Conservation (phyloP, 768 basidiomycete species). For the Termitomyces sp. region DNA sequence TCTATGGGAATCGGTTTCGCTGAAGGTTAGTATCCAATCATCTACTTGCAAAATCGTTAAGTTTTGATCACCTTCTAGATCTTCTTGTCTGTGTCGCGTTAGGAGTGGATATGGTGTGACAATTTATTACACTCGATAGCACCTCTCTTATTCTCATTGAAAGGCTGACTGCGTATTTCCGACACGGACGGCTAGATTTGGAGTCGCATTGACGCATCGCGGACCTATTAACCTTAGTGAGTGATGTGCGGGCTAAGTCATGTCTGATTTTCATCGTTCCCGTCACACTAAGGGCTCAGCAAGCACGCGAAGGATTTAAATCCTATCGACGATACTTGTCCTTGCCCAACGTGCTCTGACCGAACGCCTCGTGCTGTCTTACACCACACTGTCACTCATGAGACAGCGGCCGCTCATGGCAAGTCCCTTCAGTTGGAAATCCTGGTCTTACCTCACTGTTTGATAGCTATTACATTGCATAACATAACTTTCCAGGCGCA, state of each 20-base stretch:
- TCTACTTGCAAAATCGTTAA: not conserved
- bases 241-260: slow-evolving; percentile 12
- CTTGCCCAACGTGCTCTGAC: slow-evolving; percentile 78
- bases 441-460: slow-evolving; percentile 8
- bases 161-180: slow-evolving; percentile 94
- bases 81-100: slow-evolving; percentile 85
- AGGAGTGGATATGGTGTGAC: slow-evolving; percentile 83
- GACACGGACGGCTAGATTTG: slow-evolving; percentile 87
- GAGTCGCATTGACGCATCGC: slow-evolving; percentile 76
- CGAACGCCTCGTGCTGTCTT: slow-evolving; percentile 69
- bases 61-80: slow-evolving; percentile 37
- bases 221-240: slow-evolving; percentile 82
- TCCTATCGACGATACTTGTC: slow-evolving; percentile 72
- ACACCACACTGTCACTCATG: slow-evolving; percentile 70
- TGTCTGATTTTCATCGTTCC: not conserved
- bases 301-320: slow-evolving; percentile 66
- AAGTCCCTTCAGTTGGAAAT: slow-evolving; percentile 17
- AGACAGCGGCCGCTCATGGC: slow-evolving; percentile 88
- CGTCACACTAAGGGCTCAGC: slow-evolving; percentile 42
- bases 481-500: slow-evolving; percentile 85
- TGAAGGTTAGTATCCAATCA: slow-evolving; percentile 52
- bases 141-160: not conserved
- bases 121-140: not conserved
- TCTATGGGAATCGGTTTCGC: slow-evolving; percentile 93
- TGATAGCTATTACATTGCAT: slow-evolving; percentile 70